phyloP scores from a whole-genome alignment of 352 stramenopile species.

The Phytophthora pisi region DNA sequence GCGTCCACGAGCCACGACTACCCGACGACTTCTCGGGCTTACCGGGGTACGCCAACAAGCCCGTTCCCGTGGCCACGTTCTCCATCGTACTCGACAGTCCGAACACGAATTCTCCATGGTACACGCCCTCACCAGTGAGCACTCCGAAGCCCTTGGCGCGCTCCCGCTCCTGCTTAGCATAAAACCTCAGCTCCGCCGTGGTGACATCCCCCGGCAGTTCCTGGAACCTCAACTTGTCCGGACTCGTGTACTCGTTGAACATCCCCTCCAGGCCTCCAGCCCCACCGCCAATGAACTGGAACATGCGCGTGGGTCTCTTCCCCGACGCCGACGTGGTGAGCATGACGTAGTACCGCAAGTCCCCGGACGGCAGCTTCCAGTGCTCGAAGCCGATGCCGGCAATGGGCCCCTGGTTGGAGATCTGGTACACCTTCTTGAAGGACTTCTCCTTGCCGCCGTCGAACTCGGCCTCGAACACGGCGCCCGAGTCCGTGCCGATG shows the following conservation, averaged over 20 bases:
- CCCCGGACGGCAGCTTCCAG: slow-evolving; percentile 63
- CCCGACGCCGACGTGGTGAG: slow-evolving; percentile 84
- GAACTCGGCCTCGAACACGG: slow-evolving; percentile 87
- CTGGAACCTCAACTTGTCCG: slow-evolving; percentile 87
- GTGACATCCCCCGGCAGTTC: slow-evolving; percentile 89
- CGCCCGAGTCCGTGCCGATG: slow-evolving; percentile 80
- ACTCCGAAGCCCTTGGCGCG: slow-evolving; percentile 90
- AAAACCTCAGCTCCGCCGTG: slow-evolving; percentile 80
- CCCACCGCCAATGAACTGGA: slow-evolving; percentile 86
- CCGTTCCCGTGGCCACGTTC: slow-evolving; percentile 79
- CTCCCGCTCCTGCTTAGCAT: slow-evolving; percentile 79
- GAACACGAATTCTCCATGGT: slow-evolving; percentile 90
- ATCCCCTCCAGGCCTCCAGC: slow-evolving; percentile 80
- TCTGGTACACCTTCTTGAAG: slow-evolving; percentile 91
- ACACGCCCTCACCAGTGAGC: slow-evolving; percentile 90
- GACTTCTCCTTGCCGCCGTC: slow-evolving; percentile 81
- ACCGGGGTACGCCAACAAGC: slow-evolving; percentile 73
- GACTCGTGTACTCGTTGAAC: slow-evolving; percentile 85
- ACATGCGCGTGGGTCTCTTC: slow-evolving; percentile 90
- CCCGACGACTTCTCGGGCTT: slow-evolving; percentile 55
- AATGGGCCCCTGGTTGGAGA: slow-evolving; percentile 87
- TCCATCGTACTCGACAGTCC: slow-evolving; percentile 73
- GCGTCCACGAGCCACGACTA: slow-evolving; percentile 47
- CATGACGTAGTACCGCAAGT: slow-evolving; percentile 78
- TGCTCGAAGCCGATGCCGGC: slow-evolving; percentile 85